Base-by-base conservation (phyloP, 495 filamentous ascomycete genomes). In the Annulohypoxylon maeteangense region DNA sequence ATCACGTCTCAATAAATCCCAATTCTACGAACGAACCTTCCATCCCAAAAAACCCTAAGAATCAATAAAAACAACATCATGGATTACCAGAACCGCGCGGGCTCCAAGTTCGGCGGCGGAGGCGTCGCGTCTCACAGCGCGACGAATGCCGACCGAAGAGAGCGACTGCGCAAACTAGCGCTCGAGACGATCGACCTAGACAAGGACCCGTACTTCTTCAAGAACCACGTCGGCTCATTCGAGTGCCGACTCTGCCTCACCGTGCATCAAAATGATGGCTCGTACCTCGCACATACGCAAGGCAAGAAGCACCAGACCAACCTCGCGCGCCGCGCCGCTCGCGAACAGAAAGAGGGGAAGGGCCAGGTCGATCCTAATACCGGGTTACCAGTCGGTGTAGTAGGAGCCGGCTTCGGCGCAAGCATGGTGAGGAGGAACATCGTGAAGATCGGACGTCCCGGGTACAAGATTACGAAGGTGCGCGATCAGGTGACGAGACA, bases 161-260 rank as follows among this genome's bases (percentile, higher is more conserved):
- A 98, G 80, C 94, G 96, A 59, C 90, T 98, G 20, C 95, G 95
- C 78, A 97, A 97, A 83, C 93, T 99, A 75, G 95, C 95, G 11
- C 92, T 99, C 70, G 95, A 99, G 83, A 93, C 92, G 18, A 99
- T 99, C 85, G 96, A 99, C 81, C 90, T 99, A 48, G 96, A 98
- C 78, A 98, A 98, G 82, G 95, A 99, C 83, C 95, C 95, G 0
- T 99, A 98, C 86, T 97, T 99, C 87, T 98, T 99, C 91, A 97
- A 97, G 78, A 99, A 99, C 84, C 95, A 99, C 76, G 93, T 98
- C 70, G 95, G 95, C 69, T 95, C 91, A 79, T 99, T 98, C 83
- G 95, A 99, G 78, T 99, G 95, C 79, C 93, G 96, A 14, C 90
- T 99, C 42, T 99, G 95, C 74, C 85, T 99, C 31, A 99, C 95